Percentiles rank a stretch among this genome's conserved stretches.
These are phyloP conservation scores for Aurinia saxatilis DNA, from an alignment of 345 rosid genomes.

Conservation along the genomic window DNA sequence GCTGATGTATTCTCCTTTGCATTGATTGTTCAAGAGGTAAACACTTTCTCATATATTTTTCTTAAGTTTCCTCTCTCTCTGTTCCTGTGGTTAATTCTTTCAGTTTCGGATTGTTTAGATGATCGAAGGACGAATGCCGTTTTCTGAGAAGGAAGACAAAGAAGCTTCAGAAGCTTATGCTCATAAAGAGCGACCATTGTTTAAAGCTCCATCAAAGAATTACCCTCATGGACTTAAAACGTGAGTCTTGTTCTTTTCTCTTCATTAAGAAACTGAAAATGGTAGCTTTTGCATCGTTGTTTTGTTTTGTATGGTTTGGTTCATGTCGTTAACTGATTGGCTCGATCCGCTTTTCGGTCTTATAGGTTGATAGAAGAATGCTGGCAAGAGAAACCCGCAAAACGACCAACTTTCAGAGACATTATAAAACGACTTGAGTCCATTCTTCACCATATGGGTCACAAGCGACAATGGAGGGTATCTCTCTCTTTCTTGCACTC, in stretches of 20 bases:
- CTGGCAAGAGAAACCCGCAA: conserved; percentile 74
- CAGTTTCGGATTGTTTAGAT: conserved; percentile 34
- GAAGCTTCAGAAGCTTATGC: conserved; percentile 60
- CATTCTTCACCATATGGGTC: conserved; percentile 41
- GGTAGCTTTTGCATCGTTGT: not conserved
- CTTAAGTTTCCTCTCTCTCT: not conserved
- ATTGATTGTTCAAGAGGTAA: conserved; percentile 84
- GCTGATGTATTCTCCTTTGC: conserved; percentile 95
- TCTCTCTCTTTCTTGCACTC: not conserved
- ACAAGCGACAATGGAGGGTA: conserved; percentile 84
- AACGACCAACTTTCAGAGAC: conserved; percentile 75
- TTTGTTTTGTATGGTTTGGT: conserved; percentile 8
- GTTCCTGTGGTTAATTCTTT: conserved; percentile 15
- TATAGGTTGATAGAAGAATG: conserved; percentile 85
- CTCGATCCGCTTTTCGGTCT: not conserved
- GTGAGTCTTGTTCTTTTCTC: conserved; percentile 33
- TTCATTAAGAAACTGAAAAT: not conserved
- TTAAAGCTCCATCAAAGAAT: conserved; percentile 63
- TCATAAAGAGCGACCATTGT: conserved; percentile 47
- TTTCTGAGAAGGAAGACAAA: conserved; percentile 50
- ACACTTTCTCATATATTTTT: not conserved
- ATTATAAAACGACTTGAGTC: conserved; percentile 57
- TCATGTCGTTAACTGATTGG: not conserved
- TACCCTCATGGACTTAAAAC: conserved; percentile 81
- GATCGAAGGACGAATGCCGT: conserved; percentile 82